phyloP scores from a whole-genome alignment of 805 yeast genomes.

The Millerago galiae region DNA sequence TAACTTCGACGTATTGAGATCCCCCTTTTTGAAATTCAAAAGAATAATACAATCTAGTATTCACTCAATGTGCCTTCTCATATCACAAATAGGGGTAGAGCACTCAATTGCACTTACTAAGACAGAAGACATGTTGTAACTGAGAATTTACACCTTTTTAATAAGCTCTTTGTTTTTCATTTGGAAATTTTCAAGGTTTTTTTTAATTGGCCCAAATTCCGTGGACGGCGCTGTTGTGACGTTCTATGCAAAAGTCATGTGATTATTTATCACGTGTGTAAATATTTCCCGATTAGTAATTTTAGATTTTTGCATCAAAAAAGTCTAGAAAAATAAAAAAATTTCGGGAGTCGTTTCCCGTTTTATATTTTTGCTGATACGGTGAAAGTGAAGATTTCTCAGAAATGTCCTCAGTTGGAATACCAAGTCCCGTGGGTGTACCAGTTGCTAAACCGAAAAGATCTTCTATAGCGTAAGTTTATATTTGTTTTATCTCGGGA shows the following conservation, averaged over 20 bases:
- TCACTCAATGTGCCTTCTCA: background rate
- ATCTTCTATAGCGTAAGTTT: slow-evolving; percentile 19
- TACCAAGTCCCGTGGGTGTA: slow-evolving; percentile 3
- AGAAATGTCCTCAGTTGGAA: too few species aligned
- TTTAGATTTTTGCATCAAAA: too few species aligned
- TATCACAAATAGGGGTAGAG: too few species aligned
- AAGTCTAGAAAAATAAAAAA: too few species aligned
- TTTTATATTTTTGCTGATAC: too few species aligned
- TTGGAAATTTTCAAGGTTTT: slow-evolving; percentile 3
- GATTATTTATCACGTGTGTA: background rate
- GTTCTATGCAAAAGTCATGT: background rate
- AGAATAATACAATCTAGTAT: too few species aligned
- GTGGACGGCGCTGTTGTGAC: background rate
- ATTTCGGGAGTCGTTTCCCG: slow-evolving; percentile 1
- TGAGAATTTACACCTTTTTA: background rate
- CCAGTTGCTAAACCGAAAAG: slow-evolving; percentile 19
- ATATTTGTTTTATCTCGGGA: background rate
- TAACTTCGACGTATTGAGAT: too few species aligned
- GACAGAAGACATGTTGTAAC: slow-evolving; percentile 12
- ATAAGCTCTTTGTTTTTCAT: background rate
- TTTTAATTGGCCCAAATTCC: slow-evolving; percentile 4
- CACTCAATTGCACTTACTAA: slow-evolving; percentile 9
- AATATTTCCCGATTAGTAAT: background rate
- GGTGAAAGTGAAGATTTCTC: too few species aligned
- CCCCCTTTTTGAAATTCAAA: too few species aligned